phyloP scores from a whole-genome alignment of 192 early-diverging fungal species.

The Funneliformis geosporum region DNA sequence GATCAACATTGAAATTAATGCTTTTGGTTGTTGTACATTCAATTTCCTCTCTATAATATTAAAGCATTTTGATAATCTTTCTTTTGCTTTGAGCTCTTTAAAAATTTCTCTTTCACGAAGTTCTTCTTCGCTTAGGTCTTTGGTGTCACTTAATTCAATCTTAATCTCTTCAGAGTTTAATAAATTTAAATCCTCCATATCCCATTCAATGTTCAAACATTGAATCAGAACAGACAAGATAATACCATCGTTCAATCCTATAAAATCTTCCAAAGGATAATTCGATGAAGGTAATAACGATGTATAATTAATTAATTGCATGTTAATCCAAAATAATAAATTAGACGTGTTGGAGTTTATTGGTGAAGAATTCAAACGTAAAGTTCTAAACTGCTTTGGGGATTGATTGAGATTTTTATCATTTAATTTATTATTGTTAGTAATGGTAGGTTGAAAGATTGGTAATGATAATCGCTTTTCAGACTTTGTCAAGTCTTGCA shows the following conservation, averaged over 20 bases:
- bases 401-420: too few species aligned
- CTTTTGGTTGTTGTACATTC: not conserved
- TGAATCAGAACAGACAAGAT: conserved; percentile 10
- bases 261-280: conserved; percentile 28
- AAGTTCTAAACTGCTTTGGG: conserved; percentile 4
- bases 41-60: conserved; percentile 14
- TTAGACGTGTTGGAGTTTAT: conserved; percentile 6
- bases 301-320: conserved; percentile 27
- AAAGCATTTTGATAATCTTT: conserved; percentile 23
- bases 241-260: conserved; percentile 24
- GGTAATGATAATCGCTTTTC: not conserved
- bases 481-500: not conserved
- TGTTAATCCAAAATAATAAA: conserved; percentile 30
- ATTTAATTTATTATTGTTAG: not conserved
- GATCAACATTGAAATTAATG: conserved; percentile 5
- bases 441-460: not conserved
- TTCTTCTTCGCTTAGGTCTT: not conserved
- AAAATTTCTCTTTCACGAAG: not conserved
- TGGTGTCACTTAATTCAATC: not conserved
- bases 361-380: conserved; percentile 18
- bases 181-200: conserved; percentile 14
- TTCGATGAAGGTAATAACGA: not conserved
- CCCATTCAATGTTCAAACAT: conserved; percentile 17
- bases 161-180: not conserved
- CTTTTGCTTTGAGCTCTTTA: conserved; percentile 6